A percentile compares a stretch with the other conserved stretches of the same genome.
Evolutionary conservation across 352 stramenopile species (phyloP).

Genomic region (Pilasporangium apinafurcum): DNA sequence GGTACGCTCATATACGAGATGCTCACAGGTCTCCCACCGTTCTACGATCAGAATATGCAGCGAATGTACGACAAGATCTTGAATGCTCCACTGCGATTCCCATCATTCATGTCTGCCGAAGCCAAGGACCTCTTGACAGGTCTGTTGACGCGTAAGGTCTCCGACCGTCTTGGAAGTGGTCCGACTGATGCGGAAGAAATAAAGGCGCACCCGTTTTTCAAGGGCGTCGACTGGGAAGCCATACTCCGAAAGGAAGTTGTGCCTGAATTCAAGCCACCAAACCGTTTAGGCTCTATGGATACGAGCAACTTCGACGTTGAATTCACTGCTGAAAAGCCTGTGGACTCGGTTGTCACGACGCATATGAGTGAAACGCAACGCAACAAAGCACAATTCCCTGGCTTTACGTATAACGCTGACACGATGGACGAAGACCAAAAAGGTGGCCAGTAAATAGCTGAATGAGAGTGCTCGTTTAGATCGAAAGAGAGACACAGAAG

Average conservation of each 20-base stretch:
- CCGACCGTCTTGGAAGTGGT: slow-evolving; percentile 81
- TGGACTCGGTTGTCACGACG: slow-evolving; percentile 88
- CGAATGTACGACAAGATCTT: slow-evolving; percentile 95
- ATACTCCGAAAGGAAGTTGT: slow-evolving; percentile 84
- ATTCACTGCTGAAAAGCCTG: slow-evolving; percentile 89
- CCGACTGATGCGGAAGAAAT: slow-evolving; percentile 89
- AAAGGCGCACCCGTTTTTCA: slow-evolving; percentile 91
- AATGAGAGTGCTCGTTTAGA: neutral
- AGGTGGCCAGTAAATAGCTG: slow-evolving; percentile 50
- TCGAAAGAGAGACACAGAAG: neutral
- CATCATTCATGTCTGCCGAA: slow-evolving; percentile 88
- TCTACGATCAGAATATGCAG: slow-evolving; percentile 94
- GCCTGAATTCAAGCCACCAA: slow-evolving; percentile 90
- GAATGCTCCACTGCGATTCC: slow-evolving; percentile 83
- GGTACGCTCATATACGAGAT: slow-evolving; percentile 95
- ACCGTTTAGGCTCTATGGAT: slow-evolving; percentile 86
- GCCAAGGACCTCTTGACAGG: slow-evolving; percentile 81
- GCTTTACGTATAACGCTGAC: slow-evolving; percentile 88
- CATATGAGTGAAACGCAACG: slow-evolving; percentile 87
- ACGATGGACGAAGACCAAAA: slow-evolving; percentile 84
- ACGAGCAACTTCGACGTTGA: slow-evolving; percentile 94
- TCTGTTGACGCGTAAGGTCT: slow-evolving; percentile 85
- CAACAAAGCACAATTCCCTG: slow-evolving; percentile 88
- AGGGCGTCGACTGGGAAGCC: slow-evolving; percentile 88
- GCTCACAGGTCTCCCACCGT: slow-evolving; percentile 87